Evolutionary conservation across 495 filamentous ascomycete species (phyloP).

Genomic region (Tuber calosporum): DNA sequence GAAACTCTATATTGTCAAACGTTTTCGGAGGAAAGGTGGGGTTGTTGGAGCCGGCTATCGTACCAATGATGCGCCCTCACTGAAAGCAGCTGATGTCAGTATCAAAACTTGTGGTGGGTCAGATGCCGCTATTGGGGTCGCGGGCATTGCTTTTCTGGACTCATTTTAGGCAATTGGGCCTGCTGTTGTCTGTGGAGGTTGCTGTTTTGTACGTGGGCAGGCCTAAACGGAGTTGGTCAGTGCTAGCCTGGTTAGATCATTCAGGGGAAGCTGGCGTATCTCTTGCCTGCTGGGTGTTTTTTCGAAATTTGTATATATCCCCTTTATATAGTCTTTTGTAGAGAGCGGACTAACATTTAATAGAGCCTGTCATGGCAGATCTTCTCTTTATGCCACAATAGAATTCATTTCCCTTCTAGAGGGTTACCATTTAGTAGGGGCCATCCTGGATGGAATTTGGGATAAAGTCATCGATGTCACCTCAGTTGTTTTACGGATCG

Average conservation of each 20-base stretch:
- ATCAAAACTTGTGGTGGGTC: conserved; percentile 50
- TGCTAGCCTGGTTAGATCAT: conserved; percentile 44
- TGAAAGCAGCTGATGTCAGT: conserved; percentile 52
- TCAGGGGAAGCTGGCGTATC: conserved; percentile 52
- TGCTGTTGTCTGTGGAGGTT: conserved; percentile 56
- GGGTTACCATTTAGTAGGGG: conserved; percentile 54
- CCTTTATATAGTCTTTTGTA: neutral
- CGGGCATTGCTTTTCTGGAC: conserved; percentile 64
- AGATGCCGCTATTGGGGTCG: conserved; percentile 62
- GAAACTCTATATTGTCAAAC: conserved; percentile 65
- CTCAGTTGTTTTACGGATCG: conserved; percentile 62
- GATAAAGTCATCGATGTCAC: conserved; percentile 18
- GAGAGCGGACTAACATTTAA: neutral
- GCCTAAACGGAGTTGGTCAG: neutral
- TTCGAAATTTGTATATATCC: conserved; percentile 52
- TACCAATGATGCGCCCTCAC: conserved; percentile 55
- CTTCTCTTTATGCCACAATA: conserved; percentile 63
- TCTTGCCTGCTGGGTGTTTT: conserved; percentile 59
- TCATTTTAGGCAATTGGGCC: conserved; percentile 61
- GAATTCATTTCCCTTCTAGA: conserved; percentile 59
- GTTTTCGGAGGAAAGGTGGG: conserved; percentile 52
- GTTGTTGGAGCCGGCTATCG: conserved; percentile 51
- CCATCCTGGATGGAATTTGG: neutral
- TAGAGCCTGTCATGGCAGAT: conserved; percentile 59
- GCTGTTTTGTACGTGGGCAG: conserved; percentile 44